These are phyloP conservation scores for Diaporthe citrichinensis DNA, from an alignment of 2,329 filamentous ascomycete genomes.

Conservation along the genomic window DNA sequence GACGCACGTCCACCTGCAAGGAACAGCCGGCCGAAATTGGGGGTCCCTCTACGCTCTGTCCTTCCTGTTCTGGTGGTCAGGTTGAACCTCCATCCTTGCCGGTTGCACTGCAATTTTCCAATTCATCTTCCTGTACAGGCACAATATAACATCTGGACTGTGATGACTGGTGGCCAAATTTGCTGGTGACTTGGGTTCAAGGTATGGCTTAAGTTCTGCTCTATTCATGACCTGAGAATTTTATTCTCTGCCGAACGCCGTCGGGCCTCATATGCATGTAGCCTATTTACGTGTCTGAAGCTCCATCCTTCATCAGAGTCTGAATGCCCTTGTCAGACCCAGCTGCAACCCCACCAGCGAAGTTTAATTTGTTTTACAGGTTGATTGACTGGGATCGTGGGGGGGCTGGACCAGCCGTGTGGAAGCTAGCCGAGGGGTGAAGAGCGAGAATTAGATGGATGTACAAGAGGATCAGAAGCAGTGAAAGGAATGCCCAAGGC, in stretches of 20 bases:
- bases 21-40: slow-evolving; percentile 24
- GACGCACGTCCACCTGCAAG: slow-evolving; percentile 6
- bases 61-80: slow-evolving; percentile 2
- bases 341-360: slow-evolving; percentile 26
- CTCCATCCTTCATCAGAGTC: slow-evolving; percentile 29
- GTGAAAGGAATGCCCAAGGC: background rate
- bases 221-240: background rate
- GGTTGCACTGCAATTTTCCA: slow-evolving; percentile 17
- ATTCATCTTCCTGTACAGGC: background rate
- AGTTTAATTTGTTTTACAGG: slow-evolving; percentile 19
- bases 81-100: background rate
- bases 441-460: background rate
- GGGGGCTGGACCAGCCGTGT: background rate
- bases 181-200: background rate
- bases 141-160: background rate
- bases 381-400: slow-evolving; percentile 1
- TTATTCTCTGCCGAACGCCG: background rate
- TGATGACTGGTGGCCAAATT: background rate
- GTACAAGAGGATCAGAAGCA: background rate
- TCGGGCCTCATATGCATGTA: background rate
- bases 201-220: too few species aligned
- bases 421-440: background rate
- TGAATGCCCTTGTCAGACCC: slow-evolving; percentile 25
- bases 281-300: background rate
- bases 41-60: slow-evolving; percentile 8